These are phyloP conservation scores for Spergularia azorica DNA, from an alignment of 179 eudicot species.

Conservation along the genomic window DNA sequence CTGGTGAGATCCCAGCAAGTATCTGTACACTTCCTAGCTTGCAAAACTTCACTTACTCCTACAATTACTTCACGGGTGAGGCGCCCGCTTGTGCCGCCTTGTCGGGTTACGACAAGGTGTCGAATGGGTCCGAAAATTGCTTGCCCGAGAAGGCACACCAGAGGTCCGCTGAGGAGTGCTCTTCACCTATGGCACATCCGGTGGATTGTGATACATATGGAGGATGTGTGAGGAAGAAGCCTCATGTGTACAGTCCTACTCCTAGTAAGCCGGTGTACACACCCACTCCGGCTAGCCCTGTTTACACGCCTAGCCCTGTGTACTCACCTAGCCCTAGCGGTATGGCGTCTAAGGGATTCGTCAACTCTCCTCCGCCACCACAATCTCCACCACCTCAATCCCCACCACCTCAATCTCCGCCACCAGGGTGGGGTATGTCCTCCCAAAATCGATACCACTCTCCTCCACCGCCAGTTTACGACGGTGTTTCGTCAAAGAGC, in stretches of 20 bases:
- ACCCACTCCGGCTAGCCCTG: not conserved
- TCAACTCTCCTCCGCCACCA: conserved; percentile 21
- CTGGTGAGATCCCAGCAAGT: conserved; percentile 32
- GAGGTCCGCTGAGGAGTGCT: conserved; percentile 24
- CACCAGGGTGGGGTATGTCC: conserved; percentile 26
- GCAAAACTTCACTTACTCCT: conserved; percentile 41
- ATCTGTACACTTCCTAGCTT: conserved; percentile 31
- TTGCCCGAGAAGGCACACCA: conserved; percentile 23
- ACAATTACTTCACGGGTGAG: conserved; percentile 37
- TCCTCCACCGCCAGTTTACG: conserved; percentile 21
- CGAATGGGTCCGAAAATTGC: conserved; percentile 27
- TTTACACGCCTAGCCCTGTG: not conserved
- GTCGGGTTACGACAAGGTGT: not conserved
- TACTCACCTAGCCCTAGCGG: not conserved
- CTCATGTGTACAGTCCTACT: not conserved
- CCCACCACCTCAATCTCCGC: conserved; percentile 17
- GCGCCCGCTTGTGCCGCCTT: conserved; percentile 32
- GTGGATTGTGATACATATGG: conserved; percentile 38
- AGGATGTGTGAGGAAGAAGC: conserved; percentile 21
- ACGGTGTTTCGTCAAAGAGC: conserved; percentile 5
- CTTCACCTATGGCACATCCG: conserved; percentile 30
- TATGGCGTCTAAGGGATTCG: conserved; percentile 18
- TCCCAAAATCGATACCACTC: conserved; percentile 13
- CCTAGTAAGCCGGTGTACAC: not conserved
- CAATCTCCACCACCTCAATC: conserved; percentile 18